Evolutionary conservation across 352 stramenopile species (phyloP).

Genomic region (Phytopythium delawarense): DNA sequence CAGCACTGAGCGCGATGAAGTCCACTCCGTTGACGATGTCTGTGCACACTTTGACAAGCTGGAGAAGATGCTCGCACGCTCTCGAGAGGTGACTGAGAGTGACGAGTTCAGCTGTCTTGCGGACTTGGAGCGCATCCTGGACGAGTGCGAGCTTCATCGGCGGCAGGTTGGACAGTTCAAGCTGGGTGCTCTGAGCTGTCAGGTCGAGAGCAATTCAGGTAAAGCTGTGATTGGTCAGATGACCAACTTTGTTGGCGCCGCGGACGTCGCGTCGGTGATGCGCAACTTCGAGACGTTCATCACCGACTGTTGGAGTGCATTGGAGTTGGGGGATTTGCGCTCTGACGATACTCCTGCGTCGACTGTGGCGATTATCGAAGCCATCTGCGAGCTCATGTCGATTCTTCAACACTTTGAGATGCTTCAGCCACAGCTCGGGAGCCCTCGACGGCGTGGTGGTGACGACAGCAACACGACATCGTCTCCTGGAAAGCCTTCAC

Average conservation of each 20-base stretch:
- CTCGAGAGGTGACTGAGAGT: slow-evolving; percentile 18
- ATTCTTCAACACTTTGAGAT: slow-evolving; percentile 32
- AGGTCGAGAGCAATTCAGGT: not conserved
- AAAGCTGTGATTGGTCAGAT: not conserved
- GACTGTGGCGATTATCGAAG: slow-evolving; percentile 18
- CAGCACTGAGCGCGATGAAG: slow-evolving; percentile 15
- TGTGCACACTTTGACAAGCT: slow-evolving; percentile 11
- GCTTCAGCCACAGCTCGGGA: slow-evolving; percentile 29
- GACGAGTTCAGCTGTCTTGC: slow-evolving; percentile 12
- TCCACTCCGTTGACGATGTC: slow-evolving; percentile 19
- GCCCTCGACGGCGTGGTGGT: slow-evolving; percentile 10
- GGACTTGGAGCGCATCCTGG: slow-evolving; percentile 17
- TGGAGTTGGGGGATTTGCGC: not conserved
- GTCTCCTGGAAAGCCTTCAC: slow-evolving; percentile 8
- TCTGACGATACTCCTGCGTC: not conserved
- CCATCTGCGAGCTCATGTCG: slow-evolving; percentile 39
- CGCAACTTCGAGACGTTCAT: not conserved
- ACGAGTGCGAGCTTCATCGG: slow-evolving; percentile 18
- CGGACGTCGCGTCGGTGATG: not conserved
- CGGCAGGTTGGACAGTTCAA: slow-evolving; percentile 10
- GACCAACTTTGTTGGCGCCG: slow-evolving; percentile 1
- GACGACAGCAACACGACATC: not conserved
- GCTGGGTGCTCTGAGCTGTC: not conserved
- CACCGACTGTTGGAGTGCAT: not conserved
- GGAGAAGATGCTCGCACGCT: slow-evolving; percentile 15